phyloP scores from a whole-genome alignment of 352 stramenopile genomes.

The Pelagophyceae sp. region DNA sequence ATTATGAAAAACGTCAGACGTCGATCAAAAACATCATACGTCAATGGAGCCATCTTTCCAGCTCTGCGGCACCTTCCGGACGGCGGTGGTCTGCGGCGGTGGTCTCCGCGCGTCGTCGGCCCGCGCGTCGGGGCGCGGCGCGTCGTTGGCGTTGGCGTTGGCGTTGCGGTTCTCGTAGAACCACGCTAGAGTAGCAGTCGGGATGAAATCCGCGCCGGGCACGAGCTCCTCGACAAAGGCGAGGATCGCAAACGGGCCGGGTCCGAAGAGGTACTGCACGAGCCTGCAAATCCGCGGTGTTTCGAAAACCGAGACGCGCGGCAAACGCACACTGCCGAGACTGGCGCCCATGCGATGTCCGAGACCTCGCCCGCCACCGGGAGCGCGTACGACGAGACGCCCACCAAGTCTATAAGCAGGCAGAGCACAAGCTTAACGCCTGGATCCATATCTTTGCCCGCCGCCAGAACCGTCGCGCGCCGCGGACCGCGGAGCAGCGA shows the following conservation, averaged over 20 bases:
- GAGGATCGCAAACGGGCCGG: conserved; percentile 47
- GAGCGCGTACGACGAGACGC: conserved; percentile 54
- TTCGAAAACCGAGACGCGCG: too few relatives aligned
- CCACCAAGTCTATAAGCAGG: conserved; percentile 55
- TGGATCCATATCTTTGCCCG: neutral
- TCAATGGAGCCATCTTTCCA: too few relatives aligned
- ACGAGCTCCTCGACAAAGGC: conserved; percentile 57
- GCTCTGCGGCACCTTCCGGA: too few relatives aligned
- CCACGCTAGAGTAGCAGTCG: conserved; percentile 58
- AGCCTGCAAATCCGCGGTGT: too few relatives aligned
- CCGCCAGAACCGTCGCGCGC: neutral
- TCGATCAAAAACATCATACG: too few relatives aligned
- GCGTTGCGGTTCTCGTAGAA: neutral
- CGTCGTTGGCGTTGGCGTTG: neutral
- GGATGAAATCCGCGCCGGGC: conserved; percentile 61
- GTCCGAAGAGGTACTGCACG: conserved; percentile 50
- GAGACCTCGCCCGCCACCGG: conserved; percentile 50
- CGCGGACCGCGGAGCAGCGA: too few relatives aligned
- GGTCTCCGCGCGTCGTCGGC: neutral
- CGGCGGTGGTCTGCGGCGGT: neutral
- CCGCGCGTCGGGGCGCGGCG: too few relatives aligned
- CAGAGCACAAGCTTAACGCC: conserved; percentile 52
- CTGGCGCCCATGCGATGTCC: conserved; percentile 55
- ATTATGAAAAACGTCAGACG: too few relatives aligned
- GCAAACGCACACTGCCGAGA: conserved; percentile 48